Evolutionary conservation across 2,329 filamentous ascomycete genomes (phyloP).

Genomic region (Trichoderma brevicompactum): DNA sequence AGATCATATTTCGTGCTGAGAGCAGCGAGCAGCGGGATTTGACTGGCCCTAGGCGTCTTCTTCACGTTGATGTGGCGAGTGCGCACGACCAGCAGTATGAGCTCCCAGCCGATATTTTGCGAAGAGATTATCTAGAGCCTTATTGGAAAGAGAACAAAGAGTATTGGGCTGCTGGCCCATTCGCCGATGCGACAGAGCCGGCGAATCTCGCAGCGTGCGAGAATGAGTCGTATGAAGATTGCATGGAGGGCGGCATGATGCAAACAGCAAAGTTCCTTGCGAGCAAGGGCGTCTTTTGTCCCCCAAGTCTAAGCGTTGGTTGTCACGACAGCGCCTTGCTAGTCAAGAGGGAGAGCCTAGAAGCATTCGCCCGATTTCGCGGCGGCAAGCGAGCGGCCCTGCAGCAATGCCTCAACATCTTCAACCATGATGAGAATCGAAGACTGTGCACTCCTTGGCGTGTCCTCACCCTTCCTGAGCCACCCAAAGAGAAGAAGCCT

Average conservation of each 20-base stretch:
- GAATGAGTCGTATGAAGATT: slow-evolving; percentile 43
- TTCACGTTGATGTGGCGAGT: slow-evolving; percentile 17
- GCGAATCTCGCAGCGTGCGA: slow-evolving; percentile 45
- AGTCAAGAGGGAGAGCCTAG: slow-evolving; percentile 31
- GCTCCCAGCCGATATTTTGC: slow-evolving; percentile 13
- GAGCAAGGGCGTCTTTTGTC: not conserved
- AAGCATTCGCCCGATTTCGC: slow-evolving; percentile 43
- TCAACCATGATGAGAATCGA: slow-evolving; percentile 46
- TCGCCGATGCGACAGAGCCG: not conserved
- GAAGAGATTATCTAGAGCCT: slow-evolving; percentile 8
- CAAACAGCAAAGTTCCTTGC: slow-evolving; percentile 31
- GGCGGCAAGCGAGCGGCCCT: slow-evolving; percentile 52
- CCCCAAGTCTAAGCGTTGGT: not conserved
- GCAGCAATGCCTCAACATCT: slow-evolving; percentile 48
- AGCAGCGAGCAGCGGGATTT: not conserved
- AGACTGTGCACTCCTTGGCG: slow-evolving; percentile 44
- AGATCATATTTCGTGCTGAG: slow-evolving; percentile 8
- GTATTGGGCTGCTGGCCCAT: slow-evolving; percentile 18
- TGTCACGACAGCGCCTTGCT: not conserved
- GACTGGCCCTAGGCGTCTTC: slow-evolving; percentile 15
- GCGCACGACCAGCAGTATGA: slow-evolving; percentile 26
- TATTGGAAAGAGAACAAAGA: slow-evolving; percentile 7
- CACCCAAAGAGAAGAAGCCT: slow-evolving; percentile 11
- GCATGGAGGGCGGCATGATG: slow-evolving; percentile 36
- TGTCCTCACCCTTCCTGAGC: slow-evolving; percentile 44